A percentile compares a stretch with the other conserved stretches of the same genome.
These are phyloP conservation scores for Leccinum subgranulosum DNA, from an alignment of 768 basidiomycete species.

Conservation along the genomic window DNA sequence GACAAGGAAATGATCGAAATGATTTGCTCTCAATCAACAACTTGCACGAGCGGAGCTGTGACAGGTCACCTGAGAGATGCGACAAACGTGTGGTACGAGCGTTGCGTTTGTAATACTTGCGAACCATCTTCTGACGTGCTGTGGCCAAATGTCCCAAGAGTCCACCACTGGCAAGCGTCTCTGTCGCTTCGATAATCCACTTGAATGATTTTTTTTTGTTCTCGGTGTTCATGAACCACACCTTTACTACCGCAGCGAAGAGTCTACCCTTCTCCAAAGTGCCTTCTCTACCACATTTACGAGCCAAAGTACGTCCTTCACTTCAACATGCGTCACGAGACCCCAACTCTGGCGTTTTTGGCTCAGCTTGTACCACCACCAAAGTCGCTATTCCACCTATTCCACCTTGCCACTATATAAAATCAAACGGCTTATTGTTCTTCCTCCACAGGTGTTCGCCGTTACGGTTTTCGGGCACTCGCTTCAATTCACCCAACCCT, in stretches of 20 bases:
- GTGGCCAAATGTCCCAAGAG: background rate
- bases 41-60: constrained; percentile 4
- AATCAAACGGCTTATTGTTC: background rate
- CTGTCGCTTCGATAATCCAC: background rate
- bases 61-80: constrained; percentile 10
- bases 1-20: constrained; percentile 11
- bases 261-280: background rate
- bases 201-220: constrained; percentile 1
- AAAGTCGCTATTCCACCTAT: constrained; percentile 1
- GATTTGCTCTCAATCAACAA: background rate
- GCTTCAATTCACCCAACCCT: background rate
- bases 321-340: constrained; percentile 4
- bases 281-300: background rate
- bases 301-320: constrained; percentile 1
- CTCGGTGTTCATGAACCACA: background rate
- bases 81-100: constrained; percentile 16
- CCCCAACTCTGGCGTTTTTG: background rate
- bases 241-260: background rate
- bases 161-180: background rate
- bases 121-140: constrained; percentile 8
- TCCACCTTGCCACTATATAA: constrained; percentile 5
- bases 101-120: constrained; percentile 10
- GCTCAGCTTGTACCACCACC: background rate
- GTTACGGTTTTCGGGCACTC: background rate
- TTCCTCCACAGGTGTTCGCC: background rate